phyloP scores from a whole-genome alignment of 2,329 filamentous ascomycete genomes.

The Chaetomiaceae sp. region DNA sequence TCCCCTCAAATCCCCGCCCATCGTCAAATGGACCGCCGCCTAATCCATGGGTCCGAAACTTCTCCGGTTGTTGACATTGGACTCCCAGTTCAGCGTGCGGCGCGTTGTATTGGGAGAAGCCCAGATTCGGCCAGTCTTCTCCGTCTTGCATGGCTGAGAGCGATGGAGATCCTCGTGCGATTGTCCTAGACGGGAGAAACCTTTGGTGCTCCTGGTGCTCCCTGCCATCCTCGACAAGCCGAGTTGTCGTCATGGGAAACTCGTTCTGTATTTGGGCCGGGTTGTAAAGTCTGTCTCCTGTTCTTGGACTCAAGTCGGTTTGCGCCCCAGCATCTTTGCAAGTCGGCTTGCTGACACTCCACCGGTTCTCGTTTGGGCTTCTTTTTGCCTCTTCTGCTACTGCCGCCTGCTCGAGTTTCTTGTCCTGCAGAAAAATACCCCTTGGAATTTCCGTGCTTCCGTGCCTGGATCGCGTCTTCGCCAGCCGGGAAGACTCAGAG shows the following conservation, averaged over 20 bases:
- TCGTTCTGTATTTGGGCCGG: background rate
- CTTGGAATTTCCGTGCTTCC: background rate
- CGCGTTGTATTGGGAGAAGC: too few relatives aligned
- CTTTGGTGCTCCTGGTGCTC: too few relatives aligned
- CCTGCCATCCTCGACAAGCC: background rate
- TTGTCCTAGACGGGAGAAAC: background rate
- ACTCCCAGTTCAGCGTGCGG: too few relatives aligned
- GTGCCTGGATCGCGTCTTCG: background rate
- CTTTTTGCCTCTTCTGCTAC: background rate
- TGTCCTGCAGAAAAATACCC: background rate
- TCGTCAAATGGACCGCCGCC: too few relatives aligned
- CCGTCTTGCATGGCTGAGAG: too few relatives aligned
- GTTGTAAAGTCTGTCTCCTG: background rate
- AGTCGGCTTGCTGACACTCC: too few relatives aligned
- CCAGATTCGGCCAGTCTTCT: too few relatives aligned
- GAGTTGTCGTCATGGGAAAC: background rate
- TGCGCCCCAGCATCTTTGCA: constrained; percentile 15
- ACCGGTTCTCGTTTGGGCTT: background rate
- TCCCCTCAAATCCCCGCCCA: too few relatives aligned
- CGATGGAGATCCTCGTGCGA: too few relatives aligned
- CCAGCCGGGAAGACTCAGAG: background rate
- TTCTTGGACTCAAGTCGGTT: constrained; percentile 21
- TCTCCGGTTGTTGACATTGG: too few relatives aligned
- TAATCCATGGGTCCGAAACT: too few relatives aligned
- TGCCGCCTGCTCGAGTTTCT: background rate